Conservation (phyloP, 768 basidiomycete genomes). For the Candolleomyces aberdarensis region DNA sequence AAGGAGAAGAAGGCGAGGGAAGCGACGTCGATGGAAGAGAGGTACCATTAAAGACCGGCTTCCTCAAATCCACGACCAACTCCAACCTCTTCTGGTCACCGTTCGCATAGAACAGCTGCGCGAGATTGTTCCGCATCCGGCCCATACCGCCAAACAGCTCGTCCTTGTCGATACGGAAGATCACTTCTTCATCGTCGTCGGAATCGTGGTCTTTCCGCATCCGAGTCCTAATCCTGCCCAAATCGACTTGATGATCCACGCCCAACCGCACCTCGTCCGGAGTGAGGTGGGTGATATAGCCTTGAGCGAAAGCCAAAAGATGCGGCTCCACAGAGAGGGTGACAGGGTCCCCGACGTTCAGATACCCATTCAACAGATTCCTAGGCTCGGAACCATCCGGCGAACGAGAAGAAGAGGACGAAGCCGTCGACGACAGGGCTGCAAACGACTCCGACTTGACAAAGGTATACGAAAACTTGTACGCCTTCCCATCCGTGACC, state of each 20-base stretch:
- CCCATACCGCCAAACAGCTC: conserved; percentile 86
- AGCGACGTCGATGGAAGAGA: background rate
- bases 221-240: conserved; percentile 14
- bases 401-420: background rate
- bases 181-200: conserved; percentile 19
- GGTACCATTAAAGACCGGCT: conserved; percentile 54
- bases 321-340: conserved; percentile 85
- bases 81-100: conserved; percentile 66
- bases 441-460: conserved; percentile 26
- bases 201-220: conserved; percentile 4
- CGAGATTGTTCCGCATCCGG: conserved; percentile 86
- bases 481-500: conserved; percentile 52
- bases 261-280: conserved; percentile 68
- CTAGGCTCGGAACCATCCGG: conserved; percentile 13
- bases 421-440: background rate
- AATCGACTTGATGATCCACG: conserved; percentile 71
- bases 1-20: conserved; percentile 5
- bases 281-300: conserved; percentile 75
- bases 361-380: conserved; percentile 69
- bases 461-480: conserved; percentile 80
- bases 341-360: conserved; percentile 78
- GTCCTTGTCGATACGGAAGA: conserved; percentile 93
- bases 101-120: conserved; percentile 79
- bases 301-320: conserved; percentile 79
- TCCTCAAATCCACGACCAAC: conserved; percentile 78